A percentile compares a stretch with the other conserved stretches of the same genome.
Evolutionary conservation across 768 basidiomycete genomes (phyloP).

Genomic region (Galerina sulciceps): DNA sequence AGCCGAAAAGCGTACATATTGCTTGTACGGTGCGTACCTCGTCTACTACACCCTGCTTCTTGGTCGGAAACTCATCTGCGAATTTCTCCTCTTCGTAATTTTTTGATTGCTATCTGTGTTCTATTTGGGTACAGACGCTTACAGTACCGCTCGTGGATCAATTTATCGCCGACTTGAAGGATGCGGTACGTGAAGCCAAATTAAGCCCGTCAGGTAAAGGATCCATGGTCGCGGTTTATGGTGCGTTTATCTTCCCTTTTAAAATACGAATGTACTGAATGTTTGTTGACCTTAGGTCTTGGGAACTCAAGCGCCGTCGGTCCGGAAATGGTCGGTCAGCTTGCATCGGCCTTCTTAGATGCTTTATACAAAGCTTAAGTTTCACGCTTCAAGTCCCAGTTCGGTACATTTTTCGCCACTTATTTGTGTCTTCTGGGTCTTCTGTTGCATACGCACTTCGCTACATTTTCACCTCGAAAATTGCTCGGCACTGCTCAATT

Average conservation of each 20-base stretch:
- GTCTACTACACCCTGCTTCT: too few relatives aligned
- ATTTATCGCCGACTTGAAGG: conserved; percentile 85
- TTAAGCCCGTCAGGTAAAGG: conserved; percentile 70
- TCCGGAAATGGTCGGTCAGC: conserved; percentile 74
- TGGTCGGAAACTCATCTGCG: too few relatives aligned
- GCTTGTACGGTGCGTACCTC: conserved; percentile 81
- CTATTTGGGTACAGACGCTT: conserved; percentile 54
- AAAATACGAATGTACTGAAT: background rate
- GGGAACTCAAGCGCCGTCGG: conserved; percentile 85
- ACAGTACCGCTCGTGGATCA: conserved; percentile 78
- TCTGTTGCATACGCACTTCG: too few relatives aligned
- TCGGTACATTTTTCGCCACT: background rate
- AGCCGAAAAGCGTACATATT: conserved; percentile 87
- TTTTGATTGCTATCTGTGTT: background rate
- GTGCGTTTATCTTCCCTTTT: conserved; percentile 45
- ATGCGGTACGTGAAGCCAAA: conserved; percentile 75
- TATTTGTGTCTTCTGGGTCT: too few relatives aligned
- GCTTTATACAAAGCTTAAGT: conserved; percentile 77
- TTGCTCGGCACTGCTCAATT: too few relatives aligned
- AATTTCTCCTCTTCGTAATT: background rate
- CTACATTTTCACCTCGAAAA: too few relatives aligned
- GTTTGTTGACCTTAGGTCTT: conserved; percentile 52
- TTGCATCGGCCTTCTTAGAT: conserved; percentile 84
- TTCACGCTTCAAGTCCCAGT: background rate
- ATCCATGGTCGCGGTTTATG: conserved; percentile 90